Percentiles rank a stretch among this genome's conserved stretches.
Conservation (phyloP, 73 alveolate genomes). For the Stentor roeselii region DNA sequence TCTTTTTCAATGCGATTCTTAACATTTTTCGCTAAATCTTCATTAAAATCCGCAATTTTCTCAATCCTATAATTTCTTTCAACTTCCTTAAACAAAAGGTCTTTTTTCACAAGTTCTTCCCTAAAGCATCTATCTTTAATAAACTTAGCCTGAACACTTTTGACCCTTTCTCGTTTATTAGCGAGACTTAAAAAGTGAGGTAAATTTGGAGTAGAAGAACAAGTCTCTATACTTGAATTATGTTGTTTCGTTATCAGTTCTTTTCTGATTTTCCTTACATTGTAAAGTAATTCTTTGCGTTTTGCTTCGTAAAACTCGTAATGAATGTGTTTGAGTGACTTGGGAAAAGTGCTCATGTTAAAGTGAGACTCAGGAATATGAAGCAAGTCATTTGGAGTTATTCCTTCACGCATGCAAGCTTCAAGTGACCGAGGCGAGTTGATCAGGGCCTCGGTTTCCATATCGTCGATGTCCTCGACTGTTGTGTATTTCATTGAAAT, state of each 20-base stretch:
- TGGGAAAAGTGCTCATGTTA: neutral
- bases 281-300: neutral
- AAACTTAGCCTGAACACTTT: neutral
- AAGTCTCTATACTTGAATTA: no score
- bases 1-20: neutral
- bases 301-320: slow-evolving; percentile 20
- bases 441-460: neutral
- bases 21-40: neutral
- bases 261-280: neutral
- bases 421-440: slow-evolving; percentile 16
- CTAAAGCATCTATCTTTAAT: neutral
- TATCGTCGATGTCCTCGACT: neutral
- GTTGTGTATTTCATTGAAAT: neutral
- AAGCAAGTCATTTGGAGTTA: slow-evolving; percentile 14
- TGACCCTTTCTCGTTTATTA: neutral
- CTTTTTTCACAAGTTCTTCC: neutral
- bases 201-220: neutral
- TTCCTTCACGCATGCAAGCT: slow-evolving; percentile 11
- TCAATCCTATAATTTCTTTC: neutral
- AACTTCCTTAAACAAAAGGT: neutral
- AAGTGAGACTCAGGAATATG: neutral
- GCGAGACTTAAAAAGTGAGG: neutral
- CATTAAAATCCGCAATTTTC: neutral
- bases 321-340: neutral
- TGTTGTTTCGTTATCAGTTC: neutral